phyloP scores from a whole-genome alignment of 2,329 filamentous ascomycete genomes.

The Penicillium capsulatum region DNA sequence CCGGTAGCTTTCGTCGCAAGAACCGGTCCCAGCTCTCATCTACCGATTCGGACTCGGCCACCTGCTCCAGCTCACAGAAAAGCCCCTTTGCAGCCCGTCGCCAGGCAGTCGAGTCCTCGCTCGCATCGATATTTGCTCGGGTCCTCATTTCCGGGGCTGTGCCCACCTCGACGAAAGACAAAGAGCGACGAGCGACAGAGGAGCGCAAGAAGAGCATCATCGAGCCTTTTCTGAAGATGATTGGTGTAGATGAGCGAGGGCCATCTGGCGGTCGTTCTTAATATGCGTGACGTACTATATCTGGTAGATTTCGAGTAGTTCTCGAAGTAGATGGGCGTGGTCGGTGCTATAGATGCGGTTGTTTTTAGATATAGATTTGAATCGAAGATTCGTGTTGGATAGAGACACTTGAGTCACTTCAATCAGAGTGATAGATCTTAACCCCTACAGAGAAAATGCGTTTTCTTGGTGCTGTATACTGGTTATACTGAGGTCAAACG shows the following conservation, averaged over 20 bases:
- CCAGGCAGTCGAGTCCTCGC: constrained; percentile 56
- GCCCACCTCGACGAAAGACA: constrained; percentile 45
- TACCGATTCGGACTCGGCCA: constrained; percentile 26
- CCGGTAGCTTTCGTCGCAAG: constrained; percentile 30
- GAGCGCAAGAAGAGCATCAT: constrained; percentile 64
- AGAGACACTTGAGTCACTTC: too few species aligned
- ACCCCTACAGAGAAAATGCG: too few species aligned
- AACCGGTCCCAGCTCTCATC: constrained; percentile 18
- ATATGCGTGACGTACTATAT: neutral
- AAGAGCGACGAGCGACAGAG: constrained; percentile 57
- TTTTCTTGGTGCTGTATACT: too few species aligned
- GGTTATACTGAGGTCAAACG: too few species aligned
- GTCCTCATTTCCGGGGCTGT: constrained; percentile 55
- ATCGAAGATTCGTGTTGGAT: too few species aligned
- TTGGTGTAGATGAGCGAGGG: constrained; percentile 33
- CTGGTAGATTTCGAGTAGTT: too few species aligned
- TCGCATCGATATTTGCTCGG: constrained; percentile 62
- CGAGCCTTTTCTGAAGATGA: constrained; percentile 62
- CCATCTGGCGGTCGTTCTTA: constrained; percentile 28
- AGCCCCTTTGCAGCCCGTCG: constrained; percentile 53
- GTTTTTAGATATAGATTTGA: too few species aligned
- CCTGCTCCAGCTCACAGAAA: constrained; percentile 23
- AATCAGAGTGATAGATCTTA: too few species aligned
- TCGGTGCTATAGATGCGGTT: too few species aligned
- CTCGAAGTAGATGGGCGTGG: too few species aligned